Evolutionary conservation across 306 rosid genomes (phyloP), one percentile per base, ranked within the genome.

Genomic region (Urtica urens): DNA sequence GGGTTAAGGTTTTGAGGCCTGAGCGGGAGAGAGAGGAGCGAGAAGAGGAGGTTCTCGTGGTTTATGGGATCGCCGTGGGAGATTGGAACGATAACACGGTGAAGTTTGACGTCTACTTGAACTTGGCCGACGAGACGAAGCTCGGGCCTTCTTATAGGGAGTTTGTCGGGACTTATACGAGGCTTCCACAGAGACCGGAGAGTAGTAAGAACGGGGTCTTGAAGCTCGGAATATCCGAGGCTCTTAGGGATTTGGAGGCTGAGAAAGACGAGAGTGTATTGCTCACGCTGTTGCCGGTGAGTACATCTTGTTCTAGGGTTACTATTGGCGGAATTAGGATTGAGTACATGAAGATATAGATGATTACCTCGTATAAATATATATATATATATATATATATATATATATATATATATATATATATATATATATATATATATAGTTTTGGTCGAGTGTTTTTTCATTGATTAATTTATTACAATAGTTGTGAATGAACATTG

Each of bases 251-350:
- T 18, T 45, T 62, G 48, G 67, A 62, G 38, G 67, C 67, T 24
- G 55, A 53, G 19, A 14, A 45, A 44, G 67, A 62, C 42, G 67
- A 62, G n/a, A 62, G 39, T 31, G 38, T 62, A 26, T 62, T 46
- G 60, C 60, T 53, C 18, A 62, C 67, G 9, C 9, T 53, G 34
- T 3, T 53, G 15, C 60, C 60, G 2, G n/a, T 13, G 26, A 53
- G 60, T 10, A 44, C 5, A 10, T 44, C 67, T 0, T 62, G 67
- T 50, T 3, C 2, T 0, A 8, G 28, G 18, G 34, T 37, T 17
- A 45, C 46, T n/a, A 24, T 62, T 13, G 67, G 33, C 21, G 67
- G 60, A 24, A 13, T 53, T 2, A 24, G 33, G 3, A 44, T 62
- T 17, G 67, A 62, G 11, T 46, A 53, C 33, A 62, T 41, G 52